Conservation (phyloP, 768 basidiomycete species). For the Suillus ampliporus region DNA sequence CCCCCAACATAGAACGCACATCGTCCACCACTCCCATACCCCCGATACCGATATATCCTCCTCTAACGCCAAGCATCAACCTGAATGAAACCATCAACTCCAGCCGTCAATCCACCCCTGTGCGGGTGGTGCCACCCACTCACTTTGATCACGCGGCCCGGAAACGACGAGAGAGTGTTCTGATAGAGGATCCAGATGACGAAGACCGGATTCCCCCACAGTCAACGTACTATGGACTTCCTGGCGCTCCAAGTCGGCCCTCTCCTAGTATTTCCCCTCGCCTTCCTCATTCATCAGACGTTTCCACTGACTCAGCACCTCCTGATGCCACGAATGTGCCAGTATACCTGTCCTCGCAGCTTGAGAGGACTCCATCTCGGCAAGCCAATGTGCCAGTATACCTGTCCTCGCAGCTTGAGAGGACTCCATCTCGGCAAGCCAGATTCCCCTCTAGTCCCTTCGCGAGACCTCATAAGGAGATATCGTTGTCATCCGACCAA, state of each 20-base stretch:
- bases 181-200: conserved; percentile 76
- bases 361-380: conserved; percentile 53
- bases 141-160: conserved; percentile 46
- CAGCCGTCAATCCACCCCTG: conserved; percentile 41
- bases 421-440: conserved; percentile 60
- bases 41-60: conserved; percentile 35
- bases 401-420: conserved; percentile 42
- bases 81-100: conserved; percentile 35
- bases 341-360: conserved; percentile 45
- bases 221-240: conserved; percentile 44
- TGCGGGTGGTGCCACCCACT: conserved; percentile 40
- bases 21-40: conserved; percentile 36
- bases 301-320: conserved; percentile 50
- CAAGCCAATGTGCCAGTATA: conserved; percentile 63
- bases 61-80: conserved; percentile 32
- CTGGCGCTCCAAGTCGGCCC: conserved; percentile 48
- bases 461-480: conserved; percentile 71
- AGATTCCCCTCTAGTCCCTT: conserved; percentile 73
- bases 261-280: conserved; percentile 40
- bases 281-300: conserved; percentile 56
- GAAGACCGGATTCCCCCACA: conserved; percentile 46
- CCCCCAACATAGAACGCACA: conserved; percentile 32
- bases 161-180: conserved; percentile 58
- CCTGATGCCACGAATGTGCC: conserved; percentile 54
- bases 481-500: conserved; percentile 49